Base-by-base conservation (phyloP, 352 stramenopile species). In the Pseudoperonospora humuli region DNA sequence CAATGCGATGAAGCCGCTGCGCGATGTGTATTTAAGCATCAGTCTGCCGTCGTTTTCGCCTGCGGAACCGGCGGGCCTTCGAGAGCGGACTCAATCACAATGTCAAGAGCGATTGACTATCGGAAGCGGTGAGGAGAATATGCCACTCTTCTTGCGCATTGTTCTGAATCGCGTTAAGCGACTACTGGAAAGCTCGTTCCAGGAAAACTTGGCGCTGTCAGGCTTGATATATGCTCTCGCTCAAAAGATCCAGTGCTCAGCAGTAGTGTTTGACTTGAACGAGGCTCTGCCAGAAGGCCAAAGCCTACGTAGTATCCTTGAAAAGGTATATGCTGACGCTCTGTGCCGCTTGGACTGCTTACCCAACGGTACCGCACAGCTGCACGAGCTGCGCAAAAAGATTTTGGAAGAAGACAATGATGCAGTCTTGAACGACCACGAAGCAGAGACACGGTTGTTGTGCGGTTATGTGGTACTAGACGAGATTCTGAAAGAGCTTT, bases 401-500 rank as follows among this genome's bases (percentile, higher is more conserved):
- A 63, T 93, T 3, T 54, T 89, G 15, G 64, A 77, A 8, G 57
- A 86, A 28, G 75, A 85, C 54, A 86, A 85, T 34, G 68, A 83
- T 24, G 55, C 70, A 25, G 57, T 50, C 4, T 28, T 82, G 32
- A 80, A 82, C 34, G 70, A 81, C 26, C 64, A 86, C 34, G 77
- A 87, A 29, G 60, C 65, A 3, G 72, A 89, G 39, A 76, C 67
- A 20, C 71, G 71, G 5, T 34, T 90, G 24, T 35, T 93, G 9
- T 84, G 74, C 19, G 76, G 72, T 0, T 90, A 75, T n/a, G 64
- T 91, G 18, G 67, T 93, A 24, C 52, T 93, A 13, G 81, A 93
- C 37, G 81, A 93, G 45, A 73, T 93, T 23, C 48, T 93, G 2
- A 91, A 91, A 50, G 81, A 93, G 50, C 63, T 93, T 1, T 89